Evolutionary conservation across 345 rosid species (phyloP).

Genomic region (Arabidopsis arenosa): DNA sequence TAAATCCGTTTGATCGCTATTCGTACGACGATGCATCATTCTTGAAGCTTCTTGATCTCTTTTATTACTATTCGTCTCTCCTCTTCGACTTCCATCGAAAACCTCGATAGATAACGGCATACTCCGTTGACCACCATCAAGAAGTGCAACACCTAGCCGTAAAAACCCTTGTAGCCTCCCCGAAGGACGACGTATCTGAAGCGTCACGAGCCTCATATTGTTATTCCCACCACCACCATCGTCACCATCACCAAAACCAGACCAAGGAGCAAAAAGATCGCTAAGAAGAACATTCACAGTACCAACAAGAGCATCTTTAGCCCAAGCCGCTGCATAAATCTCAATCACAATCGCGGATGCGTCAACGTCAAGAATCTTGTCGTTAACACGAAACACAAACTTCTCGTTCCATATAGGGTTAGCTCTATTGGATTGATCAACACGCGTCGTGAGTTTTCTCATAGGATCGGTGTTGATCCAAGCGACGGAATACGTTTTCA

Average conservation of each 20-base stretch:
- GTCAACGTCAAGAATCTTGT: constrained; percentile 59
- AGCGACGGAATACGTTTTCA: constrained; percentile 84
- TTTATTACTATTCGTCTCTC: background rate
- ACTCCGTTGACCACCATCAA: constrained; percentile 74
- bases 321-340: constrained; percentile 89
- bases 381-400: constrained; percentile 78
- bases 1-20: constrained; percentile 67
- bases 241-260: constrained; percentile 32
- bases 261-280: constrained; percentile 55
- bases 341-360: constrained; percentile 70
- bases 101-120: constrained; percentile 68
- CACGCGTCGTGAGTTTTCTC: constrained; percentile 69
- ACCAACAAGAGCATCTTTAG: constrained; percentile 73
- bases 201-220: constrained; percentile 52
- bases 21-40: constrained; percentile 58
- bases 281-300: constrained; percentile 65
- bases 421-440: constrained; percentile 66
- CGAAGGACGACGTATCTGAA: constrained; percentile 75
- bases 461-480: constrained; percentile 76
- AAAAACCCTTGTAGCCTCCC: constrained; percentile 93
- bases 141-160: constrained; percentile 69
- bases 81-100: constrained; percentile 40
- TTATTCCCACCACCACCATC: constrained; percentile 38
- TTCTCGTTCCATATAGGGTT: constrained; percentile 92
- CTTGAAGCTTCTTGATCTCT: background rate